Evolutionary conservation across 192 early-diverging fungal genomes (phyloP).

Genomic region (Backusella macrospora): DNA sequence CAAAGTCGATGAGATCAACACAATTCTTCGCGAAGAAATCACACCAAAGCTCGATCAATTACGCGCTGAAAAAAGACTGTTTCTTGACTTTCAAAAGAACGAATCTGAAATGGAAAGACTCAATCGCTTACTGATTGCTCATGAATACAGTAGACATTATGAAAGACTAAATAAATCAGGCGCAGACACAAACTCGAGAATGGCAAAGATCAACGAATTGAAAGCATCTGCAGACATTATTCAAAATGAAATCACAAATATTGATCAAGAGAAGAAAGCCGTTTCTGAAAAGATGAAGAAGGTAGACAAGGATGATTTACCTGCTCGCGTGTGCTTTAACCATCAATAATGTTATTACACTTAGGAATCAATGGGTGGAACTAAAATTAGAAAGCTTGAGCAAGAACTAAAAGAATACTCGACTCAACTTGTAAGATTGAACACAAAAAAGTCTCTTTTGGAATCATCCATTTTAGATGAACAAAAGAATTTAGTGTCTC

Average conservation of each 20-base stretch:
- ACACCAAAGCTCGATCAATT: conserved; percentile 90
- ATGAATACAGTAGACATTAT: conserved; percentile 79
- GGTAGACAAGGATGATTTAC: conserved; percentile 5
- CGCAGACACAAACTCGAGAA: conserved; percentile 42
- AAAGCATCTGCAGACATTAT: conserved; percentile 51
- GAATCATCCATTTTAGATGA: conserved; percentile 79
- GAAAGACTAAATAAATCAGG: conserved; percentile 43
- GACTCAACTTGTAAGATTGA: conserved; percentile 80
- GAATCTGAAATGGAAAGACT: conserved; percentile 87
- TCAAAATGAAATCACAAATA: conserved; percentile 64
- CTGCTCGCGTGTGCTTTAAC: background rate
- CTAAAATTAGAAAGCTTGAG: conserved; percentile 74
- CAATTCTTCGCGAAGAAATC: conserved; percentile 86
- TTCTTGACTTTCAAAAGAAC: conserved; percentile 92
- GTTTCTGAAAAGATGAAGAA: conserved; percentile 45
- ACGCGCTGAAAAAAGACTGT: conserved; percentile 82
- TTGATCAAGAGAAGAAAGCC: conserved; percentile 62
- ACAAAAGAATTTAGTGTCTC: conserved; percentile 43
- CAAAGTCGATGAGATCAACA: conserved; percentile 90
- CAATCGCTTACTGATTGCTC: conserved; percentile 78
- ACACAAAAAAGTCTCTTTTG: conserved; percentile 86
- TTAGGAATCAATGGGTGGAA: conserved; percentile 60
- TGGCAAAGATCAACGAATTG: conserved; percentile 34
- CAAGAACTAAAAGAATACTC: conserved; percentile 69
- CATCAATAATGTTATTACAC: background rate